Evolutionary conservation across 164 flowering plant species (phyloP).

Genomic region (Dillenia suffruticosa): DNA sequence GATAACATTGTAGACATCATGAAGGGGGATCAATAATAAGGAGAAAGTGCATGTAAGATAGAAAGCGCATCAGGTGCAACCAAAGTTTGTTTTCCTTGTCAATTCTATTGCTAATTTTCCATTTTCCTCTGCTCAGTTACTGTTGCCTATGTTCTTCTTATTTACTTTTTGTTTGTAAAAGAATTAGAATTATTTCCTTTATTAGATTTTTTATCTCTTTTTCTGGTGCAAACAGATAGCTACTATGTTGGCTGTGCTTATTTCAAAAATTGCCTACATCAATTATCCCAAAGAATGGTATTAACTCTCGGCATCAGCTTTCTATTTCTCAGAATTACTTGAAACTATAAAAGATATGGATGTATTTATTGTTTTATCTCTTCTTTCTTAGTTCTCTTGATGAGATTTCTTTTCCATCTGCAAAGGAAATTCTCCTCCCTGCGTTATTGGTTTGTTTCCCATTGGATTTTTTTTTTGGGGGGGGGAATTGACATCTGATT

Average conservation of each 20-base stretch:
- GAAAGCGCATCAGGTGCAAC: constrained; percentile 69
- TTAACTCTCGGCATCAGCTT: neutral
- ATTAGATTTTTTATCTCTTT: constrained; percentile 3
- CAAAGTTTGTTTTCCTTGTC: neutral
- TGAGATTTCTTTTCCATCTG: neutral
- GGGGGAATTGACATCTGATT: too few species aligned
- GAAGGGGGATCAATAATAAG: constrained; percentile 82
- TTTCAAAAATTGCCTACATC: constrained; percentile 95
- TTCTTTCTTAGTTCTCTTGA: too few species aligned
- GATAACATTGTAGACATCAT: neutral
- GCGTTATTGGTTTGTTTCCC: neutral
- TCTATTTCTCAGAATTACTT: neutral
- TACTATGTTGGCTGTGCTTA: constrained; percentile 70
- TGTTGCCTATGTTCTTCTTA: neutral
- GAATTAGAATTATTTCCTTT: neutral
- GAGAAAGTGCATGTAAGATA: constrained; percentile 80
- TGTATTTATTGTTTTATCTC: neutral
- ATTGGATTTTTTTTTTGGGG: too few species aligned
- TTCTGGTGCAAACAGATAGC: constrained; percentile 57
- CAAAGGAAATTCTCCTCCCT: neutral
- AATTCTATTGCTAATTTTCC: neutral
- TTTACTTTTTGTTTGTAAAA: neutral
- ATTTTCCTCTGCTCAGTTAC: neutral
- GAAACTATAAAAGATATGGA: neutral
- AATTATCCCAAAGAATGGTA: constrained; percentile 99